phyloP scores from a whole-genome alignment of 1,284 basidiomycete species.

The Singerocomus inundabilis region DNA sequence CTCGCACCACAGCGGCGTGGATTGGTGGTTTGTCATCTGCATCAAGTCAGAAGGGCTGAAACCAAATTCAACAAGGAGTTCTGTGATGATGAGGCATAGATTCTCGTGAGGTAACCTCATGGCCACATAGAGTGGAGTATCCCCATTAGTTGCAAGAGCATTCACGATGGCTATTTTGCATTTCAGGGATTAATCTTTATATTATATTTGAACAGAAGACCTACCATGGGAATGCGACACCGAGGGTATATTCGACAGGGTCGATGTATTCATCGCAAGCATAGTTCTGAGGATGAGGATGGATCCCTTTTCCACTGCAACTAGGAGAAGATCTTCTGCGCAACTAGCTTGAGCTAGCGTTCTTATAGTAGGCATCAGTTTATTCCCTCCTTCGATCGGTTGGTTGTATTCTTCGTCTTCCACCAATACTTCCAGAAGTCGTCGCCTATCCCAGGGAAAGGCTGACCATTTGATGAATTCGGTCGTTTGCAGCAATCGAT shows the following conservation, averaged over 20 bases:
- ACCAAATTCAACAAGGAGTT: slow-evolving; percentile 6
- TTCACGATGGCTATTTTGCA: neutral
- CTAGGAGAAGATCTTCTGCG: neutral
- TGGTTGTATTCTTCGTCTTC: slow-evolving; percentile 1
- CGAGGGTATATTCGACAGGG: too few species aligned
- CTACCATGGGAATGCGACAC: neutral
- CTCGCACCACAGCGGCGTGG: neutral
- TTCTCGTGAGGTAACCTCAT: slow-evolving; percentile 2
- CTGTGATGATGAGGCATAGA: neutral
- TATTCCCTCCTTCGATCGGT: neutral
- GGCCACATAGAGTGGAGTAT: slow-evolving; percentile 5
- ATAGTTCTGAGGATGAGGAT: neutral
- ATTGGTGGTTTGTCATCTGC: slow-evolving; percentile 2
- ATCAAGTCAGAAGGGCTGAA: neutral
- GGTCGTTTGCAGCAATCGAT: neutral
- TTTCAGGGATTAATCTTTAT: neutral
- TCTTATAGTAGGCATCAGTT: neutral
- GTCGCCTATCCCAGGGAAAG: neutral
- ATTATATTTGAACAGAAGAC: neutral
- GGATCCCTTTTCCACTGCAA: slow-evolving; percentile 5
- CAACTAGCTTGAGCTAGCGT: neutral
- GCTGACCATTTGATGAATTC: slow-evolving; percentile 1
- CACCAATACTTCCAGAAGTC: slow-evolving; percentile 1
- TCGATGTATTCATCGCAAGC: neutral
- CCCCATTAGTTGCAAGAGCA: slow-evolving; percentile 1